Conservation (phyloP, 805 yeast species). For the Teunomyces kruisii region DNA sequence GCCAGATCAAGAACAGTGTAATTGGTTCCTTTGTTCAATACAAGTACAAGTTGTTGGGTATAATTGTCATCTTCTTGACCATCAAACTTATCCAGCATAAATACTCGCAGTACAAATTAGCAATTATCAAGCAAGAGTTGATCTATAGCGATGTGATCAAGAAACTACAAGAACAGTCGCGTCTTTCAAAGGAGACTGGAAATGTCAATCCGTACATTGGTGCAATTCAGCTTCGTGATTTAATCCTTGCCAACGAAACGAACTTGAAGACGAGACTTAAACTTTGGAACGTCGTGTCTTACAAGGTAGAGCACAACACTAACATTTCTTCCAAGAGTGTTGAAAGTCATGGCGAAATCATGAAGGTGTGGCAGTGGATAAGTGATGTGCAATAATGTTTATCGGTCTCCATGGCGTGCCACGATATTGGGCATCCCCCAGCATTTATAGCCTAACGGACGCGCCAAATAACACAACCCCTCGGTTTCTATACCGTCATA, state of each 20-base stretch:
- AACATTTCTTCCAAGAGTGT: constrained; percentile 60
- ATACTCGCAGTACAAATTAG: constrained; percentile 34
- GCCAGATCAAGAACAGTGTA: constrained; percentile 55
- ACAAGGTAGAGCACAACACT: constrained; percentile 60
- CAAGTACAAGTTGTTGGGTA: constrained; percentile 17
- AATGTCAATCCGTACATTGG: constrained; percentile 53
- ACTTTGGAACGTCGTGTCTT: constrained; percentile 60
- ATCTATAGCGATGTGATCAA: constrained; percentile 48
- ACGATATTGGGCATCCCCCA: constrained; percentile 51
- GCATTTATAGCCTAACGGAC: constrained; percentile 44
- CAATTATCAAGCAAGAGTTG: constrained; percentile 43
- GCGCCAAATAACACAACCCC: constrained; percentile 51
- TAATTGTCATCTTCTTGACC: constrained; percentile 15
- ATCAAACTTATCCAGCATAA: constrained; percentile 31
- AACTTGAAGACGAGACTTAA: constrained; percentile 33
- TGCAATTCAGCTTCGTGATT: constrained; percentile 70
- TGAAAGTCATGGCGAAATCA: constrained; percentile 84
- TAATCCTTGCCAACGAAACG: constrained; percentile 46
- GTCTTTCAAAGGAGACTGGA: constrained; percentile 21
- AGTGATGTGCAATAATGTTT: constrained; percentile 34
- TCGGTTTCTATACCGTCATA: constrained; percentile 57
- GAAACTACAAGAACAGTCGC: constrained; percentile 38
- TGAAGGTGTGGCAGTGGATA: constrained; percentile 88
- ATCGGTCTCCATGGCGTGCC: constrained; percentile 33
- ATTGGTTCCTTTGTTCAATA: constrained; percentile 33